These are phyloP conservation scores for Davidsoniella australis DNA, from an alignment of 2,329 filamentous ascomycete genomes.

Conservation along the genomic window DNA sequence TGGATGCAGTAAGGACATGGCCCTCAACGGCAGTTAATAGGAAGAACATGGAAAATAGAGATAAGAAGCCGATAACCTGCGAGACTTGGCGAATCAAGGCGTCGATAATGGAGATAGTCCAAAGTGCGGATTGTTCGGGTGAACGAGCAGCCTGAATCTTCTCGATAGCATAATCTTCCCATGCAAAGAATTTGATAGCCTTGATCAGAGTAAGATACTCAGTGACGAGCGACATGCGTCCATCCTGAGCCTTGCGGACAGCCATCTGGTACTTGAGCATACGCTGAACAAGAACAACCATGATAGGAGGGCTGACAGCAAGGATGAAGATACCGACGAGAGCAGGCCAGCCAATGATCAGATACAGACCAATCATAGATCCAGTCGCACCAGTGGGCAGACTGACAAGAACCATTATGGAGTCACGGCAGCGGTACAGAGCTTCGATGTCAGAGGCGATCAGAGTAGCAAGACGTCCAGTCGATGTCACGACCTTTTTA, in stretches of 20 bases:
- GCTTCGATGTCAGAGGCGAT: constrained; percentile 43
- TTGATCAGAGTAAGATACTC: constrained; percentile 41
- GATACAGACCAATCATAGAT: constrained; percentile 34
- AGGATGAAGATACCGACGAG: constrained; percentile 34
- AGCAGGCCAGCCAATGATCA: constrained; percentile 37
- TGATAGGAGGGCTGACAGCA: constrained; percentile 30
- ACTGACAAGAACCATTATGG: constrained; percentile 29
- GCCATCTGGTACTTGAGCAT: constrained; percentile 34
- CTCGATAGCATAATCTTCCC: constrained; percentile 36
- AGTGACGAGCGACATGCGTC: constrained; percentile 37
- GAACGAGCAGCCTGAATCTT: constrained; percentile 32
- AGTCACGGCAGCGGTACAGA: constrained; percentile 33
- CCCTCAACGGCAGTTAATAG: constrained; percentile 31
- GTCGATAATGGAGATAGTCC: constrained; percentile 33
- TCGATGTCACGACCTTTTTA: constrained; percentile 24
- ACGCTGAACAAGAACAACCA: constrained; percentile 29
- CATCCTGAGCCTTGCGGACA: constrained; percentile 38
- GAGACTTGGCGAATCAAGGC: constrained; percentile 30
- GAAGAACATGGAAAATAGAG: constrained; percentile 36
- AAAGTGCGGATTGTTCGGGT: constrained; percentile 36
- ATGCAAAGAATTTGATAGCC: constrained; percentile 43
- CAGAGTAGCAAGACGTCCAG: constrained; percentile 35
- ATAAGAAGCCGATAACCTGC: constrained; percentile 33
- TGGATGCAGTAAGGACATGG: constrained; percentile 33
- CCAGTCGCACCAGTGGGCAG: constrained; percentile 30